Conservation (phyloP, 257 asterid species). For the Cinchona pubescens region DNA sequence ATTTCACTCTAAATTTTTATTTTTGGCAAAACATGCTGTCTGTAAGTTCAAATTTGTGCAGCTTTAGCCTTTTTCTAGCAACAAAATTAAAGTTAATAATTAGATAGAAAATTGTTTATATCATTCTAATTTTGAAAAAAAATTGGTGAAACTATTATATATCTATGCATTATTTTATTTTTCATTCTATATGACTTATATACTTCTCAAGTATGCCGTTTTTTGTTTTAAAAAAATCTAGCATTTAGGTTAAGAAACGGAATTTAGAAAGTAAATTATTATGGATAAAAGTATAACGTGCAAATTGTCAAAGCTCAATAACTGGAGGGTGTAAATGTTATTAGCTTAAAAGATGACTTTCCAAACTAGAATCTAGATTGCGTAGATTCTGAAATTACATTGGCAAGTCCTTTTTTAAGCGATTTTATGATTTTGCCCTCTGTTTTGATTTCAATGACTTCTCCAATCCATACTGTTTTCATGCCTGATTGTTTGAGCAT, state of each 20-base stretch:
- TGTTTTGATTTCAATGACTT: neutral
- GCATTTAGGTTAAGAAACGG: neutral
- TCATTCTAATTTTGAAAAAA: no score
- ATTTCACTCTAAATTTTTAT: no score
- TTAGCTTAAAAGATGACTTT: neutral
- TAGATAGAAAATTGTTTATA: no score
- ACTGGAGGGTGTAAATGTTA: neutral
- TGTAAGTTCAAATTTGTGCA: no score
- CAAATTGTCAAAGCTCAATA: neutral
- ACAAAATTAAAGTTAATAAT: no score
- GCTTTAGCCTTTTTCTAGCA: no score
- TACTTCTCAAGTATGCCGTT: neutral
- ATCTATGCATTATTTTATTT: no score
- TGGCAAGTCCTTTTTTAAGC: neutral
- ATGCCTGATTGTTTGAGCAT: neutral
- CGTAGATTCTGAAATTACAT: no score
- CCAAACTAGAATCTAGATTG: neutral
- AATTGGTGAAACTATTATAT: no score
- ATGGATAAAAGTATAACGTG: neutral
- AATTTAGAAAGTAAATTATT: neutral
- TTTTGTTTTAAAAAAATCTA: neutral
- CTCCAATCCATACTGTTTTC: neutral
- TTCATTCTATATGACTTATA: neutral
- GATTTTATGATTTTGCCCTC: neutral
- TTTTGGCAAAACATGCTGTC: no score